Evolutionary conservation across 352 stramenopile species (phyloP).

Genomic region (Albugo laibachii): DNA sequence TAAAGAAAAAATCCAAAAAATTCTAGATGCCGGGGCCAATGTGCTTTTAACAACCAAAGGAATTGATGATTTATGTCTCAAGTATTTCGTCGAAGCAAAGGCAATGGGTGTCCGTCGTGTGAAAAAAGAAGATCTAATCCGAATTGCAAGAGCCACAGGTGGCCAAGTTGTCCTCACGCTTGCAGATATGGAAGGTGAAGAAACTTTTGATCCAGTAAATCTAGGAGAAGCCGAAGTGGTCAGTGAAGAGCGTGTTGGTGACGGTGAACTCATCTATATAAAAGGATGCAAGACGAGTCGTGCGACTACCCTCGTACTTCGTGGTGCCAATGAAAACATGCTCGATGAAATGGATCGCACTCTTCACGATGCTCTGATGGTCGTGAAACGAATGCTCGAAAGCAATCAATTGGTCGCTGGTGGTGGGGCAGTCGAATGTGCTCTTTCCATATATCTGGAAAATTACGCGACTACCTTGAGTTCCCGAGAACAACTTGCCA

Average conservation of each 20-base stretch:
- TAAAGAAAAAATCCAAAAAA: constrained; percentile 99
- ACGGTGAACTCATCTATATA: constrained; percentile 98
- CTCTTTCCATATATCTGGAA: constrained; percentile 95
- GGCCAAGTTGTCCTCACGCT: constrained; percentile 93
- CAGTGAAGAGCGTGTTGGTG: constrained; percentile 91
- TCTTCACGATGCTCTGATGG: constrained; percentile 97
- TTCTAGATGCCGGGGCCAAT: constrained; percentile 94
- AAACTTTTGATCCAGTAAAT: constrained; percentile 88
- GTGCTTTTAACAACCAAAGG: constrained; percentile 99
- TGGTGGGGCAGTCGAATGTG: constrained; percentile 94
- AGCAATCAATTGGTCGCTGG: constrained; percentile 96
- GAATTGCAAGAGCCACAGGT: constrained; percentile 97
- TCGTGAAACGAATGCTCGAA: constrained; percentile 99
- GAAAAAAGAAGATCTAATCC: constrained; percentile 96
- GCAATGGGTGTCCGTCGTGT: constrained; percentile 93
- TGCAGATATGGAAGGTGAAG: constrained; percentile 96
- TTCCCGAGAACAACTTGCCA: constrained; percentile 95
- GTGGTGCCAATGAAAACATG: constrained; percentile 99
- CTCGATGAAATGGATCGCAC: constrained; percentile 99
- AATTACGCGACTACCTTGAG: constrained; percentile 94
- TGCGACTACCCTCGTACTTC: constrained; percentile 93
- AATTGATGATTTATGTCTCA: constrained; percentile 98
- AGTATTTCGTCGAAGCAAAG: constrained; percentile 99
- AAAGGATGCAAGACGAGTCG: constrained; percentile 89
- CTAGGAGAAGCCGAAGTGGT: constrained; percentile 89